Percentiles rank a stretch among this genome's conserved stretches.
phyloP scores from a whole-genome alignment of 305 asterid genomes.

The Solanum aculeatissimum region DNA sequence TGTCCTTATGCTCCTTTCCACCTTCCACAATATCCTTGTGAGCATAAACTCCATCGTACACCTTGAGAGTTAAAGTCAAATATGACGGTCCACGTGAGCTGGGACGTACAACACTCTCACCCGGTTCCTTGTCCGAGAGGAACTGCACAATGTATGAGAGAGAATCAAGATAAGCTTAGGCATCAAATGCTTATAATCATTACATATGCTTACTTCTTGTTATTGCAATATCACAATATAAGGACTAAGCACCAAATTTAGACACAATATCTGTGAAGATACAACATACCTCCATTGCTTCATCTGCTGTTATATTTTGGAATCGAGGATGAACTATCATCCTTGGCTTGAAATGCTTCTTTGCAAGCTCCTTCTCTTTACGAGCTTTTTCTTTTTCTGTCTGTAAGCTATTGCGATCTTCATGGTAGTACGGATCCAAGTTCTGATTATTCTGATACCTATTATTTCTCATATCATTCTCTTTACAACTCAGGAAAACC shows the following conservation, averaged over 20 bases:
- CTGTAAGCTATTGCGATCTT: slow-evolving; percentile 47
- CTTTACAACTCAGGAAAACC: slow-evolving; percentile 71
- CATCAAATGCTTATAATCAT: neutral
- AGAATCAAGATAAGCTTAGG: neutral
- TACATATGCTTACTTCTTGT: neutral
- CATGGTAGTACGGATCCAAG: slow-evolving; percentile 75
- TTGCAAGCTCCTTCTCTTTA: slow-evolving; percentile 72
- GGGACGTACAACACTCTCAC: slow-evolving; percentile 86
- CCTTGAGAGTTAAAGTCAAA: slow-evolving; percentile 78
- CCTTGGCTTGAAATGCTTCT: slow-evolving; percentile 87
- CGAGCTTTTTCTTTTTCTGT: slow-evolving; percentile 60
- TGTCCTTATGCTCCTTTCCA: slow-evolving; percentile 88
- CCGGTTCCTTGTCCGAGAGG: slow-evolving; percentile 77
- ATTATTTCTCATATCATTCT: slow-evolving; percentile 67
- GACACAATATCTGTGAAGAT: neutral
- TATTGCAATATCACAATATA: neutral
- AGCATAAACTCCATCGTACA: slow-evolving; percentile 75
- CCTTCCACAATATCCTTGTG: slow-evolving; percentile 92
- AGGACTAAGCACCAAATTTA: neutral
- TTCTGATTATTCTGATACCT: slow-evolving; percentile 36
- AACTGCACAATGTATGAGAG: slow-evolving; percentile 31
- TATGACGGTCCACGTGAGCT: slow-evolving; percentile 92
- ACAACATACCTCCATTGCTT: slow-evolving; percentile 56
- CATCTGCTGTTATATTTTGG: slow-evolving; percentile 82
- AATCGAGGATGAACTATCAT: slow-evolving; percentile 95